Base-by-base conservation (phyloP, 805 yeast species). In the Metschnikowia orientalis region DNA sequence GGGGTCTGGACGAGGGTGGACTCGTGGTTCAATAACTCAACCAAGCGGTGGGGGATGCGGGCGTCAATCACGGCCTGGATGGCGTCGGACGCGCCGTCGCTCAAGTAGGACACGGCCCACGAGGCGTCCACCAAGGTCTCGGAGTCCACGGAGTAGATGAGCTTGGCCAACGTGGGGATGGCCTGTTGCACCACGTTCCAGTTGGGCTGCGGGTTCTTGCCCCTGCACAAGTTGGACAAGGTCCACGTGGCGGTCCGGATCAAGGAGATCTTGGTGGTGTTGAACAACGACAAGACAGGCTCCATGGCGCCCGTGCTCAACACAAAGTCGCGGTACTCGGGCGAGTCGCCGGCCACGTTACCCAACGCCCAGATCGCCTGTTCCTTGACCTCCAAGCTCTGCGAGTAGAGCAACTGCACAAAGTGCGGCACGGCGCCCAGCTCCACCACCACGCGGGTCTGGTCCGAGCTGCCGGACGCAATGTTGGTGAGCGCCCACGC, bases 401-500 rank as follows among this genome's bases (percentile, higher is more conserved):
- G 77, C 3, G 95, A 83, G 50, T 77, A 73, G 49, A 92, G 71
- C 47, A 92, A 70, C 45, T 81, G 73, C 27, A 92, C 95, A 61
- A 92, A 88, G 35, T 79, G 67, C 12, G 97, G 97, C 26, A 92
- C 94, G 0, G 97, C 97, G 33, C 90, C 94, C 4, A 90, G 80
- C 42, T 88, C 90, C 36, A 92, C 92, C 35, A 92, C 97, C 26
- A 81, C 80, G 50, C 74, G 75, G 13, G 98, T 92, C 63, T 92
- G 97, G 29, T 77, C 82, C 25, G 95, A 77, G 32, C 81, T 69
- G 43, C 98, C 98, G 4, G 96, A 86, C 14, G 97, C 97, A 59
- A 92, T 90, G 58, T 92, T 92, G 31, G 98, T 92, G 48, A 92
- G 74, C n/a, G 97, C 97, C 98, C 98, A 92, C 6, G 98, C 97